Evolutionary conservation across 2,329 filamentous ascomycete species (phyloP).

Genomic region (Pezicula rhizophila): DNA sequence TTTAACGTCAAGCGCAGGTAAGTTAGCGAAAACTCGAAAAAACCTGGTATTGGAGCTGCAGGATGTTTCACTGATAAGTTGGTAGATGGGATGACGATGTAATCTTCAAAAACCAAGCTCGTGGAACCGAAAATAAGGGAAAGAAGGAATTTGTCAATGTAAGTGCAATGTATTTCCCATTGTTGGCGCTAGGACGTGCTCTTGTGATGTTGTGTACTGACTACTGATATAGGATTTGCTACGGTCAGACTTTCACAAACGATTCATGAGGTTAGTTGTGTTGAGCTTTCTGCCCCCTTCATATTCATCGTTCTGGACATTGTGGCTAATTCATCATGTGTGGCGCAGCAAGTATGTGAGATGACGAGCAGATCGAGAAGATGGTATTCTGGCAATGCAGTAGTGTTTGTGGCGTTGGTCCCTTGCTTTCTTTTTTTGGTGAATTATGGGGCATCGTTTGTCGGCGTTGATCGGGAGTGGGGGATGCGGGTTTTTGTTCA

Average conservation of each 20-base stretch:
- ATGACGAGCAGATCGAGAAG: slow-evolving; percentile 13
- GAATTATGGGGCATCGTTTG: background rate
- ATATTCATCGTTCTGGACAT: background rate
- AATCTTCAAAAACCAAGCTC: slow-evolving; percentile 97
- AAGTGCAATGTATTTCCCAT: slow-evolving; percentile 29
- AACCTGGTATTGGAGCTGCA: background rate
- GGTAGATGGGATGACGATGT: slow-evolving; percentile 92
- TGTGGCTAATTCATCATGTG: slow-evolving; percentile 12
- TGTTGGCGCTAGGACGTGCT: slow-evolving; percentile 6
- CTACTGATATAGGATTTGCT: slow-evolving; percentile 60
- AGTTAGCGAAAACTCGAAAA: slow-evolving; percentile 2
- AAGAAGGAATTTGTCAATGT: slow-evolving; percentile 98
- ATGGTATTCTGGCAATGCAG: background rate
- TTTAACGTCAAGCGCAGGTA: slow-evolving; percentile 77
- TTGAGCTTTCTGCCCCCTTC: slow-evolving; percentile 1
- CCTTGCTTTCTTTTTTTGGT: background rate
- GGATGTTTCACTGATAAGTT: slow-evolving; percentile 14
- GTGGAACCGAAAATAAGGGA: slow-evolving; percentile 86
- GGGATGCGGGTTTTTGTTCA: background rate
- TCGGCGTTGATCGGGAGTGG: background rate
- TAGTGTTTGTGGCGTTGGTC: slow-evolving; percentile 5
- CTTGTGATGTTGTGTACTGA: slow-evolving; percentile 3
- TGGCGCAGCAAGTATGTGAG: slow-evolving; percentile 26
- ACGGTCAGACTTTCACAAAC: slow-evolving; percentile 93
- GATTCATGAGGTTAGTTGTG: slow-evolving; percentile 66